phyloP scores from a whole-genome alignment of 2,329 filamentous ascomycete species.

The Aspergillus neotritici region DNA sequence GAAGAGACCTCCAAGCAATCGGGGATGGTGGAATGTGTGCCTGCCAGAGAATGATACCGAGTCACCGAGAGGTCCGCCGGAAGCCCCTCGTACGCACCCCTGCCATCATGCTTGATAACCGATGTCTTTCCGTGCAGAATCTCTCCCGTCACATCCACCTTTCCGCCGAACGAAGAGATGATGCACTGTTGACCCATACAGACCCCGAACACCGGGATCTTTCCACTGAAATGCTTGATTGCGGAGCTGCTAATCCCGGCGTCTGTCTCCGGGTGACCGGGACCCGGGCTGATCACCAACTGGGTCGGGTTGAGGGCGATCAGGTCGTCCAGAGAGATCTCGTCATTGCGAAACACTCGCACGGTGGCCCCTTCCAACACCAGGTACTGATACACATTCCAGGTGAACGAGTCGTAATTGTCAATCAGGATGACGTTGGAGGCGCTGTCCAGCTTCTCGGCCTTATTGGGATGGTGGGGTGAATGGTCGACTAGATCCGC shows the following conservation, averaged over 20 bases:
- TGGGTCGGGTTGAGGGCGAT: conserved; percentile 82
- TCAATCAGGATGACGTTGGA: conserved; percentile 93
- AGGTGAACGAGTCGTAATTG: conserved; percentile 99
- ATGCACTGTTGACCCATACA: conserved; percentile 99
- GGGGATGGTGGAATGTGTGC: conserved; percentile 81
- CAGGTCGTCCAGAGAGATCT: conserved; percentile 78
- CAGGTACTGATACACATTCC: conserved; percentile 98
- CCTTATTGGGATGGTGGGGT: conserved; percentile 68
- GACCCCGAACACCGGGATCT: conserved; percentile 92
- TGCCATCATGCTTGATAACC: conserved; percentile 77
- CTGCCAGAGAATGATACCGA: conserved; percentile 91
- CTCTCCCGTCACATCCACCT: conserved; percentile 87
- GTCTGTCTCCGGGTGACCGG: conserved; percentile 85
- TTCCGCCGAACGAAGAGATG: conserved; percentile 85
- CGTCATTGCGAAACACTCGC: conserved; percentile 85
- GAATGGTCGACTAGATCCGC: conserved; percentile 68
- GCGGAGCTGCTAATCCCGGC: conserved; percentile 90
- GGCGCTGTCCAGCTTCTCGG: conserved; percentile 67
- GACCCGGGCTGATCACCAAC: conserved; percentile 88
- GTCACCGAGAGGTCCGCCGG: conserved; percentile 79
- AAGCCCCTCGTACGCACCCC: conserved; percentile 84
- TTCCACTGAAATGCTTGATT: conserved; percentile 85
- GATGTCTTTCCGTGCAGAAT: conserved; percentile 98
- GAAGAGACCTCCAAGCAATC: conserved; percentile 83
- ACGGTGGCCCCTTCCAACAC: conserved; percentile 91